phyloP scores from a whole-genome alignment of 2,329 filamentous ascomycete genomes.

The Monosporascus sp. region DNA sequence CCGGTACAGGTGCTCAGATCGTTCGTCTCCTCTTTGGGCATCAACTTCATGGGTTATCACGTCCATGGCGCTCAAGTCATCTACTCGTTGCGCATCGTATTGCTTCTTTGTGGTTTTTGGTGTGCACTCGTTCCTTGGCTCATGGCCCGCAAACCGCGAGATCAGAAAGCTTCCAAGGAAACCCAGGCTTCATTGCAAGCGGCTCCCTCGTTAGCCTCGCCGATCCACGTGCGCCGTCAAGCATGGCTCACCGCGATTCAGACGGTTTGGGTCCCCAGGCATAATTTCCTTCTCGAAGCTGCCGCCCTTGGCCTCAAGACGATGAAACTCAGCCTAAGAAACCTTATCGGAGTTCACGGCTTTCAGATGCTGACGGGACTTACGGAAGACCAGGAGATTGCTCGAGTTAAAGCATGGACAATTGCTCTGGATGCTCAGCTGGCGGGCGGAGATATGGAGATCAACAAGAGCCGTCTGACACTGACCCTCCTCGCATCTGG shows the following conservation, averaged over 20 bases:
- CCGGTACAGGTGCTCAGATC: constrained; percentile 54
- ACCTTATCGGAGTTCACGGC: constrained; percentile 68
- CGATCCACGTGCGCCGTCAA: constrained; percentile 78
- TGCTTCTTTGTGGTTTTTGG: constrained; percentile 49
- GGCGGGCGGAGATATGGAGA: constrained; percentile 82
- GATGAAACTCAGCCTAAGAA: constrained; percentile 74
- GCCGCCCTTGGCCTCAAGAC: constrained; percentile 76
- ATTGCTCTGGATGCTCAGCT: constrained; percentile 92
- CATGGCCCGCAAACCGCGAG: constrained; percentile 50
- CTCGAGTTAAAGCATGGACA: constrained; percentile 84
- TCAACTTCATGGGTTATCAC: constrained; percentile 52
- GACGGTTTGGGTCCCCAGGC: constrained; percentile 84
- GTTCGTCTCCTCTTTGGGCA: constrained; percentile 42
- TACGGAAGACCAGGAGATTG: constrained; percentile 79
- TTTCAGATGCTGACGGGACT: constrained; percentile 78
- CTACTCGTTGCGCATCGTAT: constrained; percentile 46
- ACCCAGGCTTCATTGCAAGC: constrained; percentile 36
- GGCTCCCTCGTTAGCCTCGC: constrained; percentile 70
- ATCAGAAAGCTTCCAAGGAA: constrained; percentile 38
- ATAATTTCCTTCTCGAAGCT: constrained; percentile 81
- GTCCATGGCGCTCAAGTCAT: constrained; percentile 40
- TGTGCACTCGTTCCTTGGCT: constrained; percentile 53
- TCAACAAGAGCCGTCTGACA: constrained; percentile 80
- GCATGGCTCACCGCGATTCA: constrained; percentile 93
- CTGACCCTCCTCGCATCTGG: constrained; percentile 84